These are phyloP conservation scores for Tilletia setariae DNA, from an alignment of 1,284 basidiomycete species.

Conservation along the genomic window DNA sequence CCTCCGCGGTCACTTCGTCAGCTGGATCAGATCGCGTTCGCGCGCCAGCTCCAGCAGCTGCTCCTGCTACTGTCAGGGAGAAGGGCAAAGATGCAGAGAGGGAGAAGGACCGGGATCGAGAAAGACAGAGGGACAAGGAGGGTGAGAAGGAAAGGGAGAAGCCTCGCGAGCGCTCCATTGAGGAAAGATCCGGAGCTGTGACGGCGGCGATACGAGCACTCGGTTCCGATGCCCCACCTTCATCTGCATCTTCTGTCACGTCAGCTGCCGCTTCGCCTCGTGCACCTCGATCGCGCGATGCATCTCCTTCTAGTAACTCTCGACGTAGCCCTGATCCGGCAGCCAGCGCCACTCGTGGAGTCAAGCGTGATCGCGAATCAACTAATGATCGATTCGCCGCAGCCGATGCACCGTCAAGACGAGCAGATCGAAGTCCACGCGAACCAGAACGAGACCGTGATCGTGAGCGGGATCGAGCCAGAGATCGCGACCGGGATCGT, in stretches of 20 bases:
- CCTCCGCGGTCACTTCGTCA: too few species aligned
- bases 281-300: slow-evolving; percentile 4
- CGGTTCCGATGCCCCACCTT: neutral
- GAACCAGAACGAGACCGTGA: slow-evolving; percentile 1
- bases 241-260: neutral
- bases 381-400: neutral
- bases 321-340: neutral
- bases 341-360: neutral
- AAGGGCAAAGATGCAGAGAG: neutral
- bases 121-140: slow-evolving; percentile 6
- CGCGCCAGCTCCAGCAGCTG: too few species aligned
- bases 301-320: neutral
- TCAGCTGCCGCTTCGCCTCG: neutral
- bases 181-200: slow-evolving; percentile 4
- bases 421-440: slow-evolving; percentile 5
- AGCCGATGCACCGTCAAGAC: neutral
- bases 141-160: slow-evolving; percentile 8
- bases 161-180: slow-evolving; percentile 6
- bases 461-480: neutral
- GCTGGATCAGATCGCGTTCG: too few species aligned
- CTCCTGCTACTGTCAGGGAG: too few species aligned
- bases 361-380: neutral
- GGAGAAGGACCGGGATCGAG: slow-evolving; percentile 15
- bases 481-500: slow-evolving; percentile 9
- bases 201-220: neutral